A percentile compares a stretch with the other conserved stretches of the same genome.
These are phyloP conservation scores for Ogataea ramenticola DNA, from an alignment of 805 yeast genomes.

Conservation along the genomic window DNA sequence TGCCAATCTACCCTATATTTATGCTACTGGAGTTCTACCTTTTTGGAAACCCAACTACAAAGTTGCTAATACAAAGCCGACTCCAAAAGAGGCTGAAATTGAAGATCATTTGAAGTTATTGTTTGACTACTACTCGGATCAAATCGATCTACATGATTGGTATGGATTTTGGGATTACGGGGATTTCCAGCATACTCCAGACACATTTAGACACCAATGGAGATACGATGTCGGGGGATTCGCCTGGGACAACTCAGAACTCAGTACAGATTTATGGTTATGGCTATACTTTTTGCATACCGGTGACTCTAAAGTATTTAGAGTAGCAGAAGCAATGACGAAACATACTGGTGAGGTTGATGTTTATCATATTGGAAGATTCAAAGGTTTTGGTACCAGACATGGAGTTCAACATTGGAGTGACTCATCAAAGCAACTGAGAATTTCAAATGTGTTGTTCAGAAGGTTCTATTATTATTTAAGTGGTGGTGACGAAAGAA, in stretches of 20 bases:
- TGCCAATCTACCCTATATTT: constrained; percentile 1
- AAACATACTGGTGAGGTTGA: constrained; percentile 5
- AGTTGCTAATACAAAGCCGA: neutral
- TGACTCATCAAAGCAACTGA: constrained; percentile 3
- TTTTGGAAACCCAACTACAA: constrained; percentile 4
- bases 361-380: constrained; percentile 1
- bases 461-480: constrained; percentile 3
- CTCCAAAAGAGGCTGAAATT: constrained; percentile 1
- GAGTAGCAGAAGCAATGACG: constrained; percentile 3
- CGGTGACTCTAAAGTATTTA: constrained; percentile 1
- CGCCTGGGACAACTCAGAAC: constrained; percentile 2
- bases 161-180: constrained; percentile 7
- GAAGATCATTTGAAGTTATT: constrained; percentile 1
- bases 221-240: constrained; percentile 6
- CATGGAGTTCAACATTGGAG: constrained; percentile 5
- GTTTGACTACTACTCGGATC: neutral
- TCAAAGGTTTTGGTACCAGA: constrained; percentile 4
- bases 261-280: constrained; percentile 4
- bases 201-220: constrained; percentile 6
- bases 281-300: constrained; percentile 3
- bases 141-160: constrained; percentile 3
- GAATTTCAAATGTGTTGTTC: constrained; percentile 3
- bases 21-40: neutral
- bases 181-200: constrained; percentile 4
- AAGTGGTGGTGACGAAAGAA: constrained; percentile 5